Conservation (phyloP, 352 stramenopile species). For the Globisporangium acanthophoron region DNA sequence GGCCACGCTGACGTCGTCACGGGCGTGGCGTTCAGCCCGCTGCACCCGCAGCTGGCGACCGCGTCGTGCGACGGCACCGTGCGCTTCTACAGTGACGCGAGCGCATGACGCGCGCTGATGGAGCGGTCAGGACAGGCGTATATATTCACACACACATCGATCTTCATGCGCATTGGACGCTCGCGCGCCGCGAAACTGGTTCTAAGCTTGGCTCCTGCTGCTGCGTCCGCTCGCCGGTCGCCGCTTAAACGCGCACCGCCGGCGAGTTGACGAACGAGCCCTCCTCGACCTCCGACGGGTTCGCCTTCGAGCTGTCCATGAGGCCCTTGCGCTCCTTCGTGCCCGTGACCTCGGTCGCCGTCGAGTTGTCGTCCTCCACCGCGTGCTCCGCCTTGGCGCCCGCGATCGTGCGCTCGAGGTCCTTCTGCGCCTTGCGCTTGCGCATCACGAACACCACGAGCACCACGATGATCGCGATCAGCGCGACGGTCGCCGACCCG, state of each 20-base stretch:
- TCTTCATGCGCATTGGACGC: constrained; percentile 19
- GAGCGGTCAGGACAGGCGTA: constrained; percentile 17
- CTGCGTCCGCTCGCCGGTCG: neutral
- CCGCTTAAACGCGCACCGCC: constrained; percentile 59
- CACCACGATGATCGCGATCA: constrained; percentile 64
- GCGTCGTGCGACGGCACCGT: constrained; percentile 72
- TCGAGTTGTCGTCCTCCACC: constrained; percentile 57
- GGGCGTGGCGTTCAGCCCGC: constrained; percentile 69
- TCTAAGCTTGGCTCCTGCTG: constrained; percentile 1
- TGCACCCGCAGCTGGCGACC: constrained; percentile 78
- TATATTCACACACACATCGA: constrained; percentile 31
- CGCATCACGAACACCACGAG: constrained; percentile 64
- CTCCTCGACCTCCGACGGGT: constrained; percentile 56
- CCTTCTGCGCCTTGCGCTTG: constrained; percentile 77
- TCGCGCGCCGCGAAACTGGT: neutral
- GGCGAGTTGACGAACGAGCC: constrained; percentile 84
- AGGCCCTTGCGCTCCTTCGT: constrained; percentile 66
- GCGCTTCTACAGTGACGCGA: constrained; percentile 39
- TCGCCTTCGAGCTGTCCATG: constrained; percentile 66
- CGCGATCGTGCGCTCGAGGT: constrained; percentile 75
- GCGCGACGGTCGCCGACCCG: constrained; percentile 41
- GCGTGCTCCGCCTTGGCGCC: constrained; percentile 76
- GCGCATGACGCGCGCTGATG: neutral
- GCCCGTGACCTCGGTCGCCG: constrained; percentile 41
- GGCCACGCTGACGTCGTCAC: constrained; percentile 78